Percentiles rank a stretch among this genome's conserved stretches.
Evolutionary conservation across 2,329 filamentous ascomycete species (phyloP).

Genomic region (Trichoderma pleuroti): DNA sequence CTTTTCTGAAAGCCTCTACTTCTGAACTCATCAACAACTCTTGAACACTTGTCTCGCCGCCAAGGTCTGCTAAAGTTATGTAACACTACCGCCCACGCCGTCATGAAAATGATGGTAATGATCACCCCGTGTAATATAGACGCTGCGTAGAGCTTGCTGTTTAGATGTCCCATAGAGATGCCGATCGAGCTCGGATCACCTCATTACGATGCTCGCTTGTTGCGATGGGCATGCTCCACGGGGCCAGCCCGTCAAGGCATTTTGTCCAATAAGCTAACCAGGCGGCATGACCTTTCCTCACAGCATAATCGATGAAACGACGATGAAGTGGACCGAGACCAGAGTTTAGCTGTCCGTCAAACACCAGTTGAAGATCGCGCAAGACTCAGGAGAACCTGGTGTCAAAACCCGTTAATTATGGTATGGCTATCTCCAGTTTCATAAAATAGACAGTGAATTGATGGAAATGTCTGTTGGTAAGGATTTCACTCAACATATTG

Average conservation of each 20-base stretch:
- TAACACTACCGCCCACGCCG: not conserved
- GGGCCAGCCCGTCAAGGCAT: not conserved
- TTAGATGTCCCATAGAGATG: not conserved
- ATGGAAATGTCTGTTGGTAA: too few relatives aligned
- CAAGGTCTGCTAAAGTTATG: too few relatives aligned
- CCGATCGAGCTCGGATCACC: not conserved
- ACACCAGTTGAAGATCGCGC: not conserved
- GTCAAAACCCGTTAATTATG: not conserved
- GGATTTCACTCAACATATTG: too few relatives aligned
- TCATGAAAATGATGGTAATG: not conserved
- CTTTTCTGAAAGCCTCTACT: too few relatives aligned
- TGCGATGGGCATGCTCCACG: not conserved
- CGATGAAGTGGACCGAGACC: not conserved
- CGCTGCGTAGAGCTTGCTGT: not conserved
- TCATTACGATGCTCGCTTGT: not conserved
- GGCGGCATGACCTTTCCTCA: not conserved
- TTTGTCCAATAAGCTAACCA: not conserved
- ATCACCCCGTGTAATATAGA: not conserved
- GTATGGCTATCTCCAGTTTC: constrained; percentile 2
- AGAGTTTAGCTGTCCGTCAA: not conserved
- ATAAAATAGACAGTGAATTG: too few relatives aligned
- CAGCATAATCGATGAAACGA: not conserved
- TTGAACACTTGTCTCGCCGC: too few relatives aligned
- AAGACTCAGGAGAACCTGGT: not conserved
- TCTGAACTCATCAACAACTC: too few relatives aligned